Percentiles rank a stretch among this genome's conserved stretches.
Conservation (phyloP, 495 filamentous ascomycete species). For the Usnea hakonensis region DNA sequence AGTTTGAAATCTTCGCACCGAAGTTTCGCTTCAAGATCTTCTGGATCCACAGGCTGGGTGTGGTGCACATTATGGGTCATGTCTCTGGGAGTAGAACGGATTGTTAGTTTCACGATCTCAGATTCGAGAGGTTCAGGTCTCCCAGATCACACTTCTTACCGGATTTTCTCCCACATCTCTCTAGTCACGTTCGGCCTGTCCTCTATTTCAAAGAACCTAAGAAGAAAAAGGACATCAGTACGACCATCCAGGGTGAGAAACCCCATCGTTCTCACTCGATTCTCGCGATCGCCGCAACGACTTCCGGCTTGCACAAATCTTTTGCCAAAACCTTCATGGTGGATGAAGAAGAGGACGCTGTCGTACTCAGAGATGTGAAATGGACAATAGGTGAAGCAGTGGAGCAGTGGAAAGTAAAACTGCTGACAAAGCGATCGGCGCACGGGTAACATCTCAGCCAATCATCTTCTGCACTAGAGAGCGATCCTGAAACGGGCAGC, state of each 20-base stretch:
- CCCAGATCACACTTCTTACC: conserved; percentile 4
- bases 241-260: neutral
- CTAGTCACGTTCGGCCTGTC: neutral
- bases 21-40: no score
- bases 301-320: no score
- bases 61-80: neutral
- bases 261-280: neutral
- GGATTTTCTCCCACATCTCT: conserved; percentile 7
- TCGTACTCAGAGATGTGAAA: no score
- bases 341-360: no score
- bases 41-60: neutral
- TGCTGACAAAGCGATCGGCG: no score
- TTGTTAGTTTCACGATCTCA: conserved; percentile 2
- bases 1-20: conserved; percentile 6
- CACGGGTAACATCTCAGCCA: no score
- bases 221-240: conserved; percentile 1
- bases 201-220: no score
- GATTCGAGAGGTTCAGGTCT: conserved; percentile 5
- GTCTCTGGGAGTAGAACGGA: conserved; percentile 1
- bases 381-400: no score
- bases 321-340: no score
- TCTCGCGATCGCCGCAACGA: conserved; percentile 1
- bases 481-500: no score
- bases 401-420: no score
- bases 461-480: no score